Percentiles rank a stretch among this genome's conserved stretches.
Evolutionary conservation across 345 rosid genomes (phyloP).

Genomic region (Camelina sativa): DNA sequence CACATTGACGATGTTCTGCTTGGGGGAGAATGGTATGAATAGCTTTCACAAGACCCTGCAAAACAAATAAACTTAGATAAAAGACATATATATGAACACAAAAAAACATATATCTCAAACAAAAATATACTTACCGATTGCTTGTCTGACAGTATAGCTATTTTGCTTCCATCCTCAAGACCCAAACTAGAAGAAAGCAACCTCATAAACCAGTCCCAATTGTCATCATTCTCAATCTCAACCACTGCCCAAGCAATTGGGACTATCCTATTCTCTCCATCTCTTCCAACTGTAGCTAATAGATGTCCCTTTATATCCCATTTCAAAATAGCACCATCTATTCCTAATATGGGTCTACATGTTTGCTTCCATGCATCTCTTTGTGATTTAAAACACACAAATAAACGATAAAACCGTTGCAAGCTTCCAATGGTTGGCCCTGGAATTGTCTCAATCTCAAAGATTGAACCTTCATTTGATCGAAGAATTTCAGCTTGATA

Average conservation of each 20-base stretch:
- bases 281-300: neutral
- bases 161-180: neutral
- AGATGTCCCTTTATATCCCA: neutral
- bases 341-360: neutral
- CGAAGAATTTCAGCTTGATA: too few species aligned
- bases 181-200: neutral
- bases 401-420: neutral
- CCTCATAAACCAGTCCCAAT: neutral
- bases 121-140: neutral
- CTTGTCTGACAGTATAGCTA: neutral
- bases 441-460: too few species aligned
- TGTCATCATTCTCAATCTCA: neutral
- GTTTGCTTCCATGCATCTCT: neutral
- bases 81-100: too few species aligned
- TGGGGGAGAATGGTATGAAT: neutral
- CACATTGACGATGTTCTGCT: neutral
- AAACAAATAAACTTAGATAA: too few species aligned
- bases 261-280: neutral
- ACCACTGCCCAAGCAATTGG: neutral
- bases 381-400: neutral
- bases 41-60: too few species aligned
- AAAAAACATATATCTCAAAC: too few species aligned
- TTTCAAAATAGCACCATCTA: neutral
- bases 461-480: too few species aligned
- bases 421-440: too few species aligned